Conservation (phyloP, 2,329 filamentous ascomycete genomes). For the Graphilbum fragrans region DNA sequence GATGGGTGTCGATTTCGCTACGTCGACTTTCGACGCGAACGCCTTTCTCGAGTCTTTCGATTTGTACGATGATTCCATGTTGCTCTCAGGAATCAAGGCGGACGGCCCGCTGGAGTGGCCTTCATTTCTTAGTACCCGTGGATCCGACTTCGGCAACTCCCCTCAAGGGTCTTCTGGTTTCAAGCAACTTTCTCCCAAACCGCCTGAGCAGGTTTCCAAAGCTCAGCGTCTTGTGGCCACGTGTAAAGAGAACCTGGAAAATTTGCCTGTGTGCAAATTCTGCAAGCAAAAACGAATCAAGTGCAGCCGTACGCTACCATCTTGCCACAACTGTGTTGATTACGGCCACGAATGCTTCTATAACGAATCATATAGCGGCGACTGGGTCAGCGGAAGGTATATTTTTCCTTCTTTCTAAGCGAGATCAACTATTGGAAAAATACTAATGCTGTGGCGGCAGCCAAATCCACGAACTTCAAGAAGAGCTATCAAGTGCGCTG, state of each 20-base stretch:
- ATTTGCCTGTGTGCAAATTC: neutral
- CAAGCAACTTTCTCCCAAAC: neutral
- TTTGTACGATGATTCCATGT: neutral
- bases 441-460: no score
- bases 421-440: no score
- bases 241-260: neutral
- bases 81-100: neutral
- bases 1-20: no score
- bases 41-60: no score
- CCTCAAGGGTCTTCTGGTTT: no score
- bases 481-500: neutral
- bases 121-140: neutral
- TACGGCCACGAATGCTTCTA: neutral
- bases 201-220: neutral
- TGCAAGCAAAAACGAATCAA: neutral
- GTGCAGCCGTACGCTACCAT: neutral
- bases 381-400: neutral
- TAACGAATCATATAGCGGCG: neutral
- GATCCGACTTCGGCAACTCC: neutral
- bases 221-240: neutral
- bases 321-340: constrained; percentile 1
- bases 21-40: no score
- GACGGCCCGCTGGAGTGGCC: neutral
- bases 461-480: neutral
- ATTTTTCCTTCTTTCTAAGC: neutral